Conservation (phyloP, 441 rosid genomes). For the Bruguiera hainesii region DNA sequence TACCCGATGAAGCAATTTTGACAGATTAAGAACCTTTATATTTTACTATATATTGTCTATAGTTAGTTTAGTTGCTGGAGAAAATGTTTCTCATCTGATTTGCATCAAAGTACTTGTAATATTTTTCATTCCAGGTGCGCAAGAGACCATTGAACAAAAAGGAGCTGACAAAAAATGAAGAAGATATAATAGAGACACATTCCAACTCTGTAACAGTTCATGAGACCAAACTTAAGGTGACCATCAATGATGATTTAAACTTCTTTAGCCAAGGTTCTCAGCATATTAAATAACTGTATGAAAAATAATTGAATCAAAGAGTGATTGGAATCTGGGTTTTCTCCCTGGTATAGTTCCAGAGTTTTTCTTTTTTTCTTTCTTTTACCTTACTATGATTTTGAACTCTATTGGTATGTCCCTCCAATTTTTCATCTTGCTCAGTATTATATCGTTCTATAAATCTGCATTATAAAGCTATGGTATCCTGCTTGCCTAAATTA, state of each 20-base stretch:
- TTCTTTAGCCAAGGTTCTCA: conserved; percentile 7
- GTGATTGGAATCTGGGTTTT: not conserved
- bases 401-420: not conserved
- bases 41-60: not conserved
- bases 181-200: conserved; percentile 82
- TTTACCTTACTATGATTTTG: not conserved
- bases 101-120: conserved; percentile 17
- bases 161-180: conserved; percentile 88
- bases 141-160: conserved; percentile 96
- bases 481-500: not conserved
- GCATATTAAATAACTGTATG: not conserved
- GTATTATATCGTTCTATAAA: no score
- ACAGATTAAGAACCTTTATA: conserved; percentile 7
- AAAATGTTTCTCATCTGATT: no score
- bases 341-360: not conserved
- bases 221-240: conserved; percentile 93
- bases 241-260: conserved; percentile 9
- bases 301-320: not conserved
- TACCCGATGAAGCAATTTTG: not conserved
- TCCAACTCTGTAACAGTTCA: conserved; percentile 79
- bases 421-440: not conserved
- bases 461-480: not conserved
- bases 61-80: not conserved
- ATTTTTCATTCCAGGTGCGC: conserved; percentile 64
- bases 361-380: not conserved